Evolutionary conservation across 768 basidiomycete species (phyloP).

Genomic region (Erythrobasidium yunnanense): DNA sequence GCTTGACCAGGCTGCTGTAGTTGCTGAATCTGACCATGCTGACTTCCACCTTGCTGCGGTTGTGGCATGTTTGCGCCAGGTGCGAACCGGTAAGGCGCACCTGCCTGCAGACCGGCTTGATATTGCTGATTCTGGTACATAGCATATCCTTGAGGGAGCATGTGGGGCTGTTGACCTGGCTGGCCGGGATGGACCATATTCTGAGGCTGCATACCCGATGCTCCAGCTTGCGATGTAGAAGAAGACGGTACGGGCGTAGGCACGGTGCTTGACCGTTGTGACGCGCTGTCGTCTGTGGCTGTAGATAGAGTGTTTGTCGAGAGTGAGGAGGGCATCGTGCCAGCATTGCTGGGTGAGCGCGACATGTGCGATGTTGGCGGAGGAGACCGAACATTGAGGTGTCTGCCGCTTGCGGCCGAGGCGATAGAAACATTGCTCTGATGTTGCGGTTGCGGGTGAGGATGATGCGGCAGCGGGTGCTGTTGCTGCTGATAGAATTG

Average conservation of each 20-base stretch:
- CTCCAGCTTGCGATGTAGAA: background rate
- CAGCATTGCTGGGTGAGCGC: conserved; percentile 2
- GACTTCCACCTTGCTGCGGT: background rate
- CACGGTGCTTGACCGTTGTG: background rate
- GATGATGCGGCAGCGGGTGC: too few relatives aligned
- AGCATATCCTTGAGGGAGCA: conserved; percentile 16
- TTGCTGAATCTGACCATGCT: conserved; percentile 15
- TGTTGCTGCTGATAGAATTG: background rate
- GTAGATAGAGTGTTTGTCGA: background rate
- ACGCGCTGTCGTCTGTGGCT: conserved; percentile 1
- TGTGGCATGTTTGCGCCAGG: background rate
- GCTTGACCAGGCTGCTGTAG: conserved; percentile 3
- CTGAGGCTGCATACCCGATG: background rate
- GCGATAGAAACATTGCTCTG: too few relatives aligned
- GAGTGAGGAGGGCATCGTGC: background rate
- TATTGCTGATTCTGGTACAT: conserved; percentile 8
- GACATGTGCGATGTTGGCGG: background rate
- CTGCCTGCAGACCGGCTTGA: background rate
- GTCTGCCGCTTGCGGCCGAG: too few relatives aligned
- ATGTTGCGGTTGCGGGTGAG: too few relatives aligned
- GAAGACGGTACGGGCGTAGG: background rate
- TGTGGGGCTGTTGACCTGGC: conserved; percentile 10
- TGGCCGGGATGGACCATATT: background rate
- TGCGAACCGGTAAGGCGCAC: background rate
- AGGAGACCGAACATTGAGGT: too few relatives aligned